phyloP scores from a whole-genome alignment of 495 filamentous ascomycete species.

The Geoglossum glabrum region DNA sequence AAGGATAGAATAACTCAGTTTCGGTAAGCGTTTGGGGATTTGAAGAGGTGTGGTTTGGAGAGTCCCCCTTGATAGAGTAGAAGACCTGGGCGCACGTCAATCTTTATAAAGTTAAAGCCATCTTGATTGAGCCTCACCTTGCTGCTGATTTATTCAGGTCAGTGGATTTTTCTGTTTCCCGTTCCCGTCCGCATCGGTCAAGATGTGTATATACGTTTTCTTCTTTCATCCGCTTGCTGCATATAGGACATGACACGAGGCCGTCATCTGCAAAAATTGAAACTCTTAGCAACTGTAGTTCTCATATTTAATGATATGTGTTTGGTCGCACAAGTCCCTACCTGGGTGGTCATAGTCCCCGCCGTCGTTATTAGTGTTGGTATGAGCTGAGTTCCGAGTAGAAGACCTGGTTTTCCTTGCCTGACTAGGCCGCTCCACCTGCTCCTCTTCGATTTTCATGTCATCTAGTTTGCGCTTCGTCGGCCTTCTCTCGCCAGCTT shows the following conservation, averaged over 20 bases:
- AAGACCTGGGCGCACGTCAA: background rate
- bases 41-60: conserved; percentile 1
- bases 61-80: background rate
- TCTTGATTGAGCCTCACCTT: background rate
- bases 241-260: conserved; percentile 66
- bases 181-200: conserved; percentile 30
- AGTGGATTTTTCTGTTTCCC: background rate
- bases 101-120: background rate
- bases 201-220: conserved; percentile 56
- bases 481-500: conserved; percentile 12
- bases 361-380: conserved; percentile 16
- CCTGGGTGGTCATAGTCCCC: conserved; percentile 9
- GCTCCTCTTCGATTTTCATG: conserved; percentile 23
- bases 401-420: conserved; percentile 24
- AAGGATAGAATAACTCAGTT: conserved; percentile 60
- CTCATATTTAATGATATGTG: background rate
- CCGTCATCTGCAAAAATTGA: conserved; percentile 41
- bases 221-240: conserved; percentile 53
- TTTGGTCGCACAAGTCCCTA: background rate
- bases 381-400: conserved; percentile 16
- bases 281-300: background rate
- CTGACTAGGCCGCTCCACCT: conserved; percentile 15
- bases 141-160: background rate
- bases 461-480: conserved; percentile 33
- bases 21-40: conserved; percentile 41